Evolutionary conservation across 768 basidiomycete species (phyloP).

Genomic region (Podaxis sp.): DNA sequence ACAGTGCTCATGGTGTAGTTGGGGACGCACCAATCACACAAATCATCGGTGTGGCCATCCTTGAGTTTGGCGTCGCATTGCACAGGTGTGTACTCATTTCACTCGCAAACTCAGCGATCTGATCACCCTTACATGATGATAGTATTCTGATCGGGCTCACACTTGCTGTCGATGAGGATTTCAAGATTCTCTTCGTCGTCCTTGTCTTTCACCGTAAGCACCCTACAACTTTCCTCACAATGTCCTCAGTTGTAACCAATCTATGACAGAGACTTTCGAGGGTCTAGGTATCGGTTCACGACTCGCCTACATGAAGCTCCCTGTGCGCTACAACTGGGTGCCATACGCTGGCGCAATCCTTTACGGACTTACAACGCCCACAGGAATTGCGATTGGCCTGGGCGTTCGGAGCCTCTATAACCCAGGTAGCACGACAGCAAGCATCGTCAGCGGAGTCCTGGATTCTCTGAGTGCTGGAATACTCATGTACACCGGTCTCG

Average conservation of each 20-base stretch:
- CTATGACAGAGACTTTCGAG: constrained; percentile 77
- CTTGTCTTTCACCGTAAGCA: constrained; percentile 86
- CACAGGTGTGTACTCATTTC: constrained; percentile 49
- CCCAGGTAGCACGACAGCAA: constrained; percentile 68
- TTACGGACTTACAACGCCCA: constrained; percentile 77
- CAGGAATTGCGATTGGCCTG: constrained; percentile 85
- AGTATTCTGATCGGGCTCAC: constrained; percentile 88
- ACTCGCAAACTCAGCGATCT: not conserved
- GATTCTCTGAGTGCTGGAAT: constrained; percentile 88
- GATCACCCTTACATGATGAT: not conserved
- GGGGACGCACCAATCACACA: constrained; percentile 57
- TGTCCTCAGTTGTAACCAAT: not conserved
- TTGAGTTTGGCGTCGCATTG: constrained; percentile 91
- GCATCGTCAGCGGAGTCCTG: constrained; percentile 79
- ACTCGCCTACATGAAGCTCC: constrained; percentile 69
- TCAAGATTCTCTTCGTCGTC: constrained; percentile 86
- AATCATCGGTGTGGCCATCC: constrained; percentile 80
- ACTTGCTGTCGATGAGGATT: constrained; percentile 79
- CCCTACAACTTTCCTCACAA: not conserved
- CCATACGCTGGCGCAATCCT: constrained; percentile 57
- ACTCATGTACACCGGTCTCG: constrained; percentile 80
- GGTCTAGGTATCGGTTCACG: constrained; percentile 92
- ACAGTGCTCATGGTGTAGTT: constrained; percentile 18
- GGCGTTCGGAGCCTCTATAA: constrained; percentile 78
- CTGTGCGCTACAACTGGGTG: constrained; percentile 47